Percentiles rank a stretch among this genome's conserved stretches.
Evolutionary conservation across 495 filamentous ascomycete species (phyloP).

Genomic region (Tuber brumale): DNA sequence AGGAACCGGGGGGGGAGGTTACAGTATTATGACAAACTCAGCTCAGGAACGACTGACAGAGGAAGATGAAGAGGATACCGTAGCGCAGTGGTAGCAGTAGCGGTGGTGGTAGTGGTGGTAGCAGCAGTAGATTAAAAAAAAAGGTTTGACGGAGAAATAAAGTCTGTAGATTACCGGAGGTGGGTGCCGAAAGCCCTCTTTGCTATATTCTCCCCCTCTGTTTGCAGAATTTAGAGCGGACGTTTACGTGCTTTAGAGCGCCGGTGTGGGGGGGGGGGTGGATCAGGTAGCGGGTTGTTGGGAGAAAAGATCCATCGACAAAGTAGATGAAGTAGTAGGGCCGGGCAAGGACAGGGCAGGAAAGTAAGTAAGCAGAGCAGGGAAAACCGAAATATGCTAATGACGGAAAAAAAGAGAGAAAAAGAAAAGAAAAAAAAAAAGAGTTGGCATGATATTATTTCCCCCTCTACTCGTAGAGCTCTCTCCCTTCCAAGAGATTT

Average conservation of each 20-base stretch:
- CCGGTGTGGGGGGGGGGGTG: neutral
- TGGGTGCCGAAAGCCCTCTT: neutral
- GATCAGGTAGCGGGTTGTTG: neutral
- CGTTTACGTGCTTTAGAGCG: neutral
- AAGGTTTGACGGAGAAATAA: neutral
- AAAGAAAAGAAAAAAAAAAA: neutral
- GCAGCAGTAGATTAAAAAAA: neutral
- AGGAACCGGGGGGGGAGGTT: neutral
- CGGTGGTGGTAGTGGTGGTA: neutral
- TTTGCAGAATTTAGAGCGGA: neutral
- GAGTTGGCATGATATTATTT: neutral
- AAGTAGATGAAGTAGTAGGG: neutral
- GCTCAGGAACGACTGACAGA: neutral
- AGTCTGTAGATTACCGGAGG: neutral
- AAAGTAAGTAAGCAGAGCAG: constrained; percentile 1
- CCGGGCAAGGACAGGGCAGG: neutral
- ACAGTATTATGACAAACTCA: neutral
- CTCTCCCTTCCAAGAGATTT: neutral
- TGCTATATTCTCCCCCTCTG: neutral
- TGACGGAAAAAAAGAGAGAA: neutral
- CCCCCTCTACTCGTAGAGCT: neutral
- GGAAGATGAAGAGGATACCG: neutral
- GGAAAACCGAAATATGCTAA: neutral
- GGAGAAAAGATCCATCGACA: neutral
- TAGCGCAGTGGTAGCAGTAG: neutral